Percentiles rank a stretch among this genome's conserved stretches.
phyloP scores from a whole-genome alignment of 2,329 filamentous ascomycete genomes.

The Chaetomium strumarium region DNA sequence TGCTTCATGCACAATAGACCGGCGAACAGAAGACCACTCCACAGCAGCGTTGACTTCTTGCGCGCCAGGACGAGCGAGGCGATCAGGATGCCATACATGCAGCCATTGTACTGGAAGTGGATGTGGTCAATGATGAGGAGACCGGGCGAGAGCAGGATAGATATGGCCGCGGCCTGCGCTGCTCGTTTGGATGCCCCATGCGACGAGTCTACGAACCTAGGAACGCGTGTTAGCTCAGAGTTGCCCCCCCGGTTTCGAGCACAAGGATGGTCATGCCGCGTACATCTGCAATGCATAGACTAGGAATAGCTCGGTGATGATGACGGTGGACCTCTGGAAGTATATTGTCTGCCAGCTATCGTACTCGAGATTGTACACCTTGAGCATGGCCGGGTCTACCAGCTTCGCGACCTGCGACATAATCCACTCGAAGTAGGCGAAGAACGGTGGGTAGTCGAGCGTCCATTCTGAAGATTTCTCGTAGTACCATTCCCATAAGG shows the following conservation, averaged over 20 bases:
- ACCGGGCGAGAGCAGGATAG: constrained; percentile 84
- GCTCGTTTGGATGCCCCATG: constrained; percentile 61
- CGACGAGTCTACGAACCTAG: constrained; percentile 69
- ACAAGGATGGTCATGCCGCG: not conserved
- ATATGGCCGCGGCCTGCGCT: constrained; percentile 80
- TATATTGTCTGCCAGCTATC: constrained; percentile 91
- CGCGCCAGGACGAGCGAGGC: constrained; percentile 80
- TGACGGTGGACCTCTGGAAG: constrained; percentile 87
- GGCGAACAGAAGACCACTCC: constrained; percentile 79
- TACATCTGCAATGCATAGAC: constrained; percentile 75
- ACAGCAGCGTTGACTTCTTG: constrained; percentile 65
- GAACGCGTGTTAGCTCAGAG: not conserved
- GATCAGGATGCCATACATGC: constrained; percentile 86
- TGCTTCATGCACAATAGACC: constrained; percentile 89
- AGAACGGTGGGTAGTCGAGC: constrained; percentile 96
- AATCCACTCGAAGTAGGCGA: constrained; percentile 93
- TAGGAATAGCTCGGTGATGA: constrained; percentile 76
- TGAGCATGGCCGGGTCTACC: constrained; percentile 75
- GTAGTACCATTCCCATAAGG: constrained; percentile 87
- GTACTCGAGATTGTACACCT: constrained; percentile 74
- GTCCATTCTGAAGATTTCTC: constrained; percentile 99
- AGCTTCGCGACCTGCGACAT: constrained; percentile 75
- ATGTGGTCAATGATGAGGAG: constrained; percentile 97
- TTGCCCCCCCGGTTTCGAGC: not conserved
- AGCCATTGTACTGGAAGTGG: constrained; percentile 98